A percentile compares a stretch with the other conserved stretches of the same genome.
phyloP scores from a whole-genome alignment of 768 basidiomycete genomes.

The Leccinellum albellum region DNA sequence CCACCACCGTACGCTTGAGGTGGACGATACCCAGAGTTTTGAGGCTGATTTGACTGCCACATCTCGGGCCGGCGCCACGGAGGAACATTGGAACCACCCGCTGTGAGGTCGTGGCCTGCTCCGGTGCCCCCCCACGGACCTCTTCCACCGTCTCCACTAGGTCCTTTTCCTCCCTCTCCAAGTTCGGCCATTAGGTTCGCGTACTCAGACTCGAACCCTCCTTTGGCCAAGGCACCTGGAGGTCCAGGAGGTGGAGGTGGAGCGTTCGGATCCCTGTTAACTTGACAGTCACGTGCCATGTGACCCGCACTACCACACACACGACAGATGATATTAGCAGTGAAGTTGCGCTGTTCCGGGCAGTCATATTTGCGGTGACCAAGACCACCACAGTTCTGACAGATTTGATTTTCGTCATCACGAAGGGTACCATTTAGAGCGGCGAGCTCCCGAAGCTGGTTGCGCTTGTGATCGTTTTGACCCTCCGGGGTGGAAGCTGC shows the following conservation, averaged over 20 bases:
- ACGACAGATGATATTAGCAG: constrained; percentile 98
- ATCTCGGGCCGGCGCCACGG: constrained; percentile 90
- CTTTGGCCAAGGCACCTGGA: constrained; percentile 45
- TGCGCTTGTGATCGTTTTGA: constrained; percentile 99
- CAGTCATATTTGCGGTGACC: constrained; percentile 99
- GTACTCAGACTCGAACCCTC: constrained; percentile 96
- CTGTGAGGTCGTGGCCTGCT: constrained; percentile 53
- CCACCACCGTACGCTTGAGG: constrained; percentile 58
- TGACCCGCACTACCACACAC: constrained; percentile 97
- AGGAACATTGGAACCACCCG: constrained; percentile 73
- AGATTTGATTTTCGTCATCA: constrained; percentile 99
- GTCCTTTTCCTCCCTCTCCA: constrained; percentile 71
- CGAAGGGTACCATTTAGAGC: constrained; percentile 97
- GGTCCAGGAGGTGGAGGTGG: constrained; percentile 42
- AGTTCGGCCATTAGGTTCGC: constrained; percentile 97
- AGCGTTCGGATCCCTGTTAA: constrained; percentile 85
- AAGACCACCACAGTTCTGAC: constrained; percentile 92
- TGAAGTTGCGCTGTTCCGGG: constrained; percentile 96
- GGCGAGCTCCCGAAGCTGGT: constrained; percentile 95
- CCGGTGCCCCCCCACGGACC: constrained; percentile 63
- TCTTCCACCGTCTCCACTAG: constrained; percentile 50
- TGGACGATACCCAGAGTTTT: constrained; percentile 62
- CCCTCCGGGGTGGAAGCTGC: constrained; percentile 99
- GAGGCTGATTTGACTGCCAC: constrained; percentile 64
- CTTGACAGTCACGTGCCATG: constrained; percentile 97